phyloP scores from a whole-genome alignment of 768 basidiomycete species.

The Leccinum sublutescens region DNA sequence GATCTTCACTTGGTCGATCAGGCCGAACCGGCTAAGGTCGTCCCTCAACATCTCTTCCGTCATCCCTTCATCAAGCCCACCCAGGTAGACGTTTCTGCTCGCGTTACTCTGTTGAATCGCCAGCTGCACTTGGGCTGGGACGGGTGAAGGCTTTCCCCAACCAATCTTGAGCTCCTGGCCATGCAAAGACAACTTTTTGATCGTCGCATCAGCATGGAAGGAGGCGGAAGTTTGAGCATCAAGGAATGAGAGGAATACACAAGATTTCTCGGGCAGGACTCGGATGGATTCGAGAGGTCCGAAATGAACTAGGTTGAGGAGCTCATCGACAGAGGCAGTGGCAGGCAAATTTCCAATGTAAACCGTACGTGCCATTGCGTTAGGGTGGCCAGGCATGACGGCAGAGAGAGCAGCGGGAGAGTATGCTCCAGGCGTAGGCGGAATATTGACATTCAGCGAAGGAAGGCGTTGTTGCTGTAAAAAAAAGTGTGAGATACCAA shows the following conservation, averaged over 20 bases:
- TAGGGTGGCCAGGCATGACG: constrained; percentile 60
- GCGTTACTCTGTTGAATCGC: constrained; percentile 93
- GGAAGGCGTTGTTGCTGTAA: constrained; percentile 53
- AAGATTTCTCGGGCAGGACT: constrained; percentile 93
- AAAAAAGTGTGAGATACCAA: constrained; percentile 30
- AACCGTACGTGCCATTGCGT: constrained; percentile 79
- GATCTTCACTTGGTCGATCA: constrained; percentile 99
- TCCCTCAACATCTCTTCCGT: constrained; percentile 93
- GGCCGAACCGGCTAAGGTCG: constrained; percentile 87
- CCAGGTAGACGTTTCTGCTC: constrained; percentile 94
- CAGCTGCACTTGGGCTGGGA: constrained; percentile 80
- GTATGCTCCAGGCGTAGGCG: constrained; percentile 69
- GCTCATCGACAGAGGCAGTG: constrained; percentile 95
- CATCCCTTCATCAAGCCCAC: constrained; percentile 84
- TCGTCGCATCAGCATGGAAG: constrained; percentile 95
- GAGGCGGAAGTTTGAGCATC: constrained; percentile 91
- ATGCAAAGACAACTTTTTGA: constrained; percentile 91
- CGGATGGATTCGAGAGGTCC: constrained; percentile 94
- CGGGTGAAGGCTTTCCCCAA: constrained; percentile 94
- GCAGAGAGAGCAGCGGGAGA: constrained; percentile 78
- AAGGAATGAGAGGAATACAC: constrained; percentile 97
- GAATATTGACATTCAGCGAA: constrained; percentile 64
- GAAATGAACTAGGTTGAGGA: constrained; percentile 96
- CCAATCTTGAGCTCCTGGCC: constrained; percentile 98
- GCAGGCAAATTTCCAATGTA: constrained; percentile 96